Evolutionary conservation across 768 basidiomycete genomes (phyloP), one percentile per base, ranked within the genome.

Genomic region (Boletus fagicola): DNA sequence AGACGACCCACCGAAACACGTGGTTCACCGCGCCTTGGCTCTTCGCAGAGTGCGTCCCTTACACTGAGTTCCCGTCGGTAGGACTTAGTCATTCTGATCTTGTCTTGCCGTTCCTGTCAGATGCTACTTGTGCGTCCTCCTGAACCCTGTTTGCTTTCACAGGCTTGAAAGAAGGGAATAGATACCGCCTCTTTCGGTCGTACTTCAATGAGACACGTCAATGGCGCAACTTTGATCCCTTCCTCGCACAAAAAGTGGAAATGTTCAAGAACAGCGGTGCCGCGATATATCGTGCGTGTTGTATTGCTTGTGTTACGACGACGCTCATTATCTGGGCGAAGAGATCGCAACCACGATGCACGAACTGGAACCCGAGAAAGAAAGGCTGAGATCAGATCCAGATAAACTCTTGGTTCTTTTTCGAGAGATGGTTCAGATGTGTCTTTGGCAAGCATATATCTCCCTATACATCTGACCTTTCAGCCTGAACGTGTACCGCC

Each of bases 1-100:
- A 75, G 0, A 70, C 75, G 28, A 68, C 76, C 1, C 69, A 72
- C 4, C 77, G 79, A 64, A 80, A 86, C 58, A 90, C 88, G 0
- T 99, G 96, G 96, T 94, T 92, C 68, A 89, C 83, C 9, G 85
- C 91, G 6, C 92, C 94, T 1, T 99, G 96, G 96, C 79, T 99
- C n/a, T 98, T 80, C 70, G 93, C 94, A 55, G 96, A 98, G 87
- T 97, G 76, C 62, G 88, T 69, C 43, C 4, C 49, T 40, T 4
- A 20, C 15, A 24, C 58, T 0, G 6, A 9, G 28, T 56, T 39
- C 54, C 50, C 59, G 24, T 31, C 30, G 12, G 22, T 53, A 49
- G 13, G 28, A 15, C 5, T 44, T 55, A 30, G n/a, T 52, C 49
- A 42, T 48, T 38, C 24, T 58, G 45, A 51, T 24, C 9, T 44